Percentiles rank a stretch among this genome's conserved stretches.
Evolutionary conservation across 164 flowering plant species (phyloP).

Genomic region (Nymphaea colorata): DNA sequence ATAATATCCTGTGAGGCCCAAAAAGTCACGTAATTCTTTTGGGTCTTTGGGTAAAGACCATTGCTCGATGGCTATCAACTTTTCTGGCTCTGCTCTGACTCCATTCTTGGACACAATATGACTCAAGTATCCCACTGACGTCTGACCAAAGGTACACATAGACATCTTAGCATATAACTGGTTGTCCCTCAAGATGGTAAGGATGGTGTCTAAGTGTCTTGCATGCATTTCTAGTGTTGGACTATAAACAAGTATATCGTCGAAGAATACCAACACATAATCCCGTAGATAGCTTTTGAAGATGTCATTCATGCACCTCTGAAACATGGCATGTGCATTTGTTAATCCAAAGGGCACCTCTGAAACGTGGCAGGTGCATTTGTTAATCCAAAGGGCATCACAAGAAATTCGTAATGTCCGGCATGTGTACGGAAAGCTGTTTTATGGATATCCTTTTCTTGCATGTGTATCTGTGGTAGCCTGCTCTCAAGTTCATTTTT

Average conservation of each 20-base stretch:
- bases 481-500: no score
- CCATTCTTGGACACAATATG: not conserved
- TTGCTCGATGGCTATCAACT: not conserved
- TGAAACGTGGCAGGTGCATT: no score
- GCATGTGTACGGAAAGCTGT: no score
- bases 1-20: not conserved
- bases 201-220: not conserved
- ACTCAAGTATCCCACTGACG: not conserved
- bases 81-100: not conserved
- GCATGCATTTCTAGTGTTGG: not conserved
- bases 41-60: not conserved
- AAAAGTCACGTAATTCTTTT: not conserved
- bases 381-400: no score
- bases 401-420: no score
- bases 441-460: no score
- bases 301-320: no score
- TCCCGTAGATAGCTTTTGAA: no score
- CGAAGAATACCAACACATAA: not conserved
- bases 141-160: not conserved
- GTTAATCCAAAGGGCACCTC: no score
- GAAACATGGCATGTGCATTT: no score
- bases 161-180: not conserved
- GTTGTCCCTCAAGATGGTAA: not conserved
- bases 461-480: no score
- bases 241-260: slow-evolving; percentile 1